Conservation (phyloP, 2,329 filamentous ascomycete species). For the Geosmithia morbida region DNA sequence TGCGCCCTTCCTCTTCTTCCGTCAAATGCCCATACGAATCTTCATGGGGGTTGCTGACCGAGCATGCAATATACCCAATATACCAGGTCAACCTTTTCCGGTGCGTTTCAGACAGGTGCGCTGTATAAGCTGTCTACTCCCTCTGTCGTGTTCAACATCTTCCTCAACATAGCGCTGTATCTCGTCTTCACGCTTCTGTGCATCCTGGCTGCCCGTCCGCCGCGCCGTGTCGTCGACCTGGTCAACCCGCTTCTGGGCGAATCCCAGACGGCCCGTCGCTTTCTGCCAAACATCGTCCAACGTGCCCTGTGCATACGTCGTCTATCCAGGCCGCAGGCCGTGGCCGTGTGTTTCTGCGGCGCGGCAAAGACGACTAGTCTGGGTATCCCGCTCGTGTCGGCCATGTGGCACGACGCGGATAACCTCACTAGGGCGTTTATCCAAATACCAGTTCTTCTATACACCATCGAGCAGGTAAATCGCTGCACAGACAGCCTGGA, state of each 20-base stretch:
- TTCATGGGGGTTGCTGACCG: too few species aligned
- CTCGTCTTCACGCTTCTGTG: constrained; percentile 48
- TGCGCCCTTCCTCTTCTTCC: neutral
- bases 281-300: constrained; percentile 13
- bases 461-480: constrained; percentile 38
- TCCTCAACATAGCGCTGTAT: constrained; percentile 52
- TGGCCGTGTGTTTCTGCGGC: constrained; percentile 60
- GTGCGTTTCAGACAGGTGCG: constrained; percentile 48
- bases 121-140: constrained; percentile 41
- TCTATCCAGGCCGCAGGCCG: constrained; percentile 44
- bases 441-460: constrained; percentile 49
- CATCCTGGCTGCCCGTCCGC: constrained; percentile 32
- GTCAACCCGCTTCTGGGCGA: constrained; percentile 19
- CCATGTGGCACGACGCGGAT: constrained; percentile 49
- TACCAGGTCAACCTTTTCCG: constrained; percentile 52
- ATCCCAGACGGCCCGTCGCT: constrained; percentile 8
- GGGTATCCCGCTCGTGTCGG: constrained; percentile 51
- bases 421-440: constrained; percentile 40
- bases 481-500: constrained; percentile 1
- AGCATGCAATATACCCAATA: constrained; percentile 15
- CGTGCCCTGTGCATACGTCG: constrained; percentile 30
- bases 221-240: constrained; percentile 13
- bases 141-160: constrained; percentile 51
- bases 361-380: constrained; percentile 60
- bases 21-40: too few species aligned